A percentile compares a stretch with the other conserved stretches of the same genome.
Conservation (phyloP, 2,329 filamentous ascomycete genomes). For the Scedosporium boydii region DNA sequence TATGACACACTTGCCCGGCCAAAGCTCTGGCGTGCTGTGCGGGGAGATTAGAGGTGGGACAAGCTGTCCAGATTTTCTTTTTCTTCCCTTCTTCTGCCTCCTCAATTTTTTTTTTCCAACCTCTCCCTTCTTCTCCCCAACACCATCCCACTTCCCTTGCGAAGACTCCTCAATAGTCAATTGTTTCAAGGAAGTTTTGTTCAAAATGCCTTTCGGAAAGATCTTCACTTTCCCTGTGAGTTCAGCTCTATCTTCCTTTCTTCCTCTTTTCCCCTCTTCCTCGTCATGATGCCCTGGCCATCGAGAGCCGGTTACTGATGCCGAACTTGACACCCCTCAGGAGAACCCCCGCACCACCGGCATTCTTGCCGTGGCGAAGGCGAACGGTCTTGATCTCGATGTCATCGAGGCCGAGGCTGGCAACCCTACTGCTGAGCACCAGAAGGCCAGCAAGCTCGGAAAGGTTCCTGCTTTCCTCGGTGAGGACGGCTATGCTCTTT, state of each 20-base stretch:
- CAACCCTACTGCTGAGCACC: conserved; percentile 66
- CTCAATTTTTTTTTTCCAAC: not conserved
- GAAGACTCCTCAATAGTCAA: conserved; percentile 8
- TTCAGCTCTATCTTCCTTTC: conserved; percentile 8
- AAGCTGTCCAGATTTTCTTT: conserved; percentile 5
- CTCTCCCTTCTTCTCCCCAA: conserved; percentile 17
- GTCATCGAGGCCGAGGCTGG: conserved; percentile 61
- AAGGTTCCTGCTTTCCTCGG: conserved; percentile 92
- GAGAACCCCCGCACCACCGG: conserved; percentile 82
- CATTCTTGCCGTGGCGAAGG: conserved; percentile 91
- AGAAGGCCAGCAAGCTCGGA: conserved; percentile 76
- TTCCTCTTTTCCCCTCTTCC: conserved; percentile 10
- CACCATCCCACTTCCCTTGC: conserved; percentile 15
- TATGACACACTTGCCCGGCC: not conserved
- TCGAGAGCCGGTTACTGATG: conserved; percentile 22
- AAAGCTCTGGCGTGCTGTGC: not conserved
- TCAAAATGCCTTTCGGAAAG: conserved; percentile 93
- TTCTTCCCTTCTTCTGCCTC: conserved; percentile 4
- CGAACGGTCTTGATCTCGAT: conserved; percentile 90
- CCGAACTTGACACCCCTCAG: conserved; percentile 35
- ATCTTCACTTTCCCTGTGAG: conserved; percentile 79
- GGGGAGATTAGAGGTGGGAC: not conserved
- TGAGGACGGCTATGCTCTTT: conserved; percentile 80
- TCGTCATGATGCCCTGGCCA: not conserved
- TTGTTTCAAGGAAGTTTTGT: not conserved